Conservation (phyloP, 2,329 filamentous ascomycete genomes). For the Colletotrichum chrysophilum region DNA sequence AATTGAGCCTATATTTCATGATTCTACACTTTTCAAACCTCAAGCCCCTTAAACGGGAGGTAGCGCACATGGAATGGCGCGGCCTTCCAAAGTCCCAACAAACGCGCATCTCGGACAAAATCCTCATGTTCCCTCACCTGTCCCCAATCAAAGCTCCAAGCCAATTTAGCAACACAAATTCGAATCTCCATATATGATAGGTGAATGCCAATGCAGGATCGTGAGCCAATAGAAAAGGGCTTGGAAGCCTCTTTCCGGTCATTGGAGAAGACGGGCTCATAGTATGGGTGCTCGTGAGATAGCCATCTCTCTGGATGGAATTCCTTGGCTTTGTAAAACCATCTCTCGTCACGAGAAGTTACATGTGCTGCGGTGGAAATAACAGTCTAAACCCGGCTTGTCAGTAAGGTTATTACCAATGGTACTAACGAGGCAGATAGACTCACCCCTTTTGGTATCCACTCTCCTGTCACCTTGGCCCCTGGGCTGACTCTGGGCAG, state of each 20-base stretch:
- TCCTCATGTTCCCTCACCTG: not conserved
- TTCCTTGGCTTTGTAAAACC: not conserved
- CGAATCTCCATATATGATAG: not conserved
- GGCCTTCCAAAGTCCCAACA: slow-evolving; percentile 4
- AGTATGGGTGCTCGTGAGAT: not conserved
- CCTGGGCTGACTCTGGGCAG: slow-evolving; percentile 1
- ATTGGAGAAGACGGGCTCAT: not conserved
- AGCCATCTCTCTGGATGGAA: slow-evolving; percentile 10
- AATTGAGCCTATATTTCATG: no score
- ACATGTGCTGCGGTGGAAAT: not conserved
- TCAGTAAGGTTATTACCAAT: not conserved
- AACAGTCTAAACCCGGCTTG: not conserved
- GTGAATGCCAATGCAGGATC: not conserved
- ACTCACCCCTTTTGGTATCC: slow-evolving; percentile 6
- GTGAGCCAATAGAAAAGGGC: not conserved
- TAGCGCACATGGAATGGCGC: slow-evolving; percentile 1
- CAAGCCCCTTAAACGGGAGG: not conserved
- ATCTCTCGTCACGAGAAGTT: not conserved
- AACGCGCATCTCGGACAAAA: not conserved
- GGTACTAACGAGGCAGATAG: not conserved
- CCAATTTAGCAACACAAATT: not conserved
- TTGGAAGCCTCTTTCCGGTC: slow-evolving; percentile 1
- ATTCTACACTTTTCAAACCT: not conserved
- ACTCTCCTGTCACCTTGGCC: not conserved
- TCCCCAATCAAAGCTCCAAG: not conserved